These are phyloP conservation scores for Amesomyces nigricolor DNA, from an alignment of 2,329 filamentous ascomycete genomes.

Conservation along the genomic window DNA sequence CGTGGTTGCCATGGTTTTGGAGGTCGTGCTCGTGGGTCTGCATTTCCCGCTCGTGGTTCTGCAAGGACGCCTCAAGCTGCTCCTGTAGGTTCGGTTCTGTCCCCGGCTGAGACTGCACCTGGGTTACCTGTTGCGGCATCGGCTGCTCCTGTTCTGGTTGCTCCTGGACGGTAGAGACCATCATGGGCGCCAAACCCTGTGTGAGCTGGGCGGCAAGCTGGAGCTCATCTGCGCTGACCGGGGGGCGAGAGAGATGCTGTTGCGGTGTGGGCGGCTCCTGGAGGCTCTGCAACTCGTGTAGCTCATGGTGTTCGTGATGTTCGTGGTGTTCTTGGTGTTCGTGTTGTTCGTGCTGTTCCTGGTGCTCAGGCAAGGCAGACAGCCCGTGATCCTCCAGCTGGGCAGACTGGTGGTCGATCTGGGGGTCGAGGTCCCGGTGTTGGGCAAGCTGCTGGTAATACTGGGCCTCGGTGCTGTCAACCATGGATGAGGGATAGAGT, in stretches of 20 bases:
- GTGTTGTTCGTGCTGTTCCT: constrained; percentile 22
- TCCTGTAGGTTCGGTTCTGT: constrained; percentile 16
- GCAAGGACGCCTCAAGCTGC: constrained; percentile 22
- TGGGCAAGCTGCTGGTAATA: constrained; percentile 41
- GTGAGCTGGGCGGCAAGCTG: constrained; percentile 54
- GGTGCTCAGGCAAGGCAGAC: constrained; percentile 15
- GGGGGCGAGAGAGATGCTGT: constrained; percentile 39
- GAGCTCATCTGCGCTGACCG: constrained; percentile 48
- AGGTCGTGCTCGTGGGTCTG: constrained; percentile 27
- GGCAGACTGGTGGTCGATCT: constrained; percentile 23
- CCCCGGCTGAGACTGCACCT: background rate
- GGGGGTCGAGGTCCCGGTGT: constrained; percentile 22
- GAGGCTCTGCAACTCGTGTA: constrained; percentile 25
- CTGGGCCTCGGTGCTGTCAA: constrained; percentile 39
- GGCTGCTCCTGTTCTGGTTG: constrained; percentile 32
- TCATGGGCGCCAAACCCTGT: constrained; percentile 48
- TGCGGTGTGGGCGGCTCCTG: constrained; percentile 36
- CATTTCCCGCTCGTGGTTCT: constrained; percentile 26
- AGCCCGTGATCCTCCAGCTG: constrained; percentile 26
- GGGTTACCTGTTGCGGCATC: constrained; percentile 1
- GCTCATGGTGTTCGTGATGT: constrained; percentile 24
- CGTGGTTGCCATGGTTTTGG: constrained; percentile 24
- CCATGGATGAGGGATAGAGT: constrained; percentile 42
- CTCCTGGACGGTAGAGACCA: constrained; percentile 36
- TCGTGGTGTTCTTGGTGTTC: constrained; percentile 19